Evolutionary conservation across 2,329 filamentous ascomycete genomes (phyloP), one percentile per base, ranked within the genome.

Genomic region (Exophiala sp.): DNA sequence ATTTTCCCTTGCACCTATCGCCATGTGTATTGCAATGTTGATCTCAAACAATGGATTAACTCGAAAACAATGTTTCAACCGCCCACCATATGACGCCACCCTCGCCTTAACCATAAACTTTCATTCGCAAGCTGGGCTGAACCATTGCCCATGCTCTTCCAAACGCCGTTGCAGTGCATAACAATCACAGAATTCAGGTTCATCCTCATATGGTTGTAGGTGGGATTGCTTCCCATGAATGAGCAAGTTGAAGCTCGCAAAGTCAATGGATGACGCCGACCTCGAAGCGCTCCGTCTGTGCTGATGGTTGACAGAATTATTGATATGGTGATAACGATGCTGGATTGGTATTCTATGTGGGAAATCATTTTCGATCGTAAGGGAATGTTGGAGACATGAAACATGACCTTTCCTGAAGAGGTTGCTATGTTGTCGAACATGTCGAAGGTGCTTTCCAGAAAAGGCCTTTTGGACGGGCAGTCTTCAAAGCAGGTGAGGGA

Each of bases 321-420:
- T 24, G 36, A 52, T 57, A 48, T 50, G 48, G 40, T 52, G 48
- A 18, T 60, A 60, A 57, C 45, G 45, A 60, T 57, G 57, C 46
- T 47, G 57, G 55, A 29, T 29, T 52, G 54, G 41, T 52, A 57
- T 47, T 57, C 47, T 57, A 54, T 57, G 47, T 52, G 57, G 35
- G 21, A 38, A 50, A 55, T 44, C 43, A 39, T 57, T 54, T 60
- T 51, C 50, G 42, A 44, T 60, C 57, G 49, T 60, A 47, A 46
- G 44, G 47, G 41, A 29, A 55, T 54, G 51, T 34, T 54, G 41
- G 20, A 54, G 52, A 54, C 52, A 53, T 55, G 41, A 50, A 52
- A 47, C 41, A 48, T 50, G 48, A 48, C 47, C 41, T 46, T 57
- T 44, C n/a, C 43, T 34, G 38, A 47, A 43, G 46, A 50, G 24